Evolutionary conservation across 805 yeast species (phyloP).

Genomic region (Lachancea sp.): DNA sequence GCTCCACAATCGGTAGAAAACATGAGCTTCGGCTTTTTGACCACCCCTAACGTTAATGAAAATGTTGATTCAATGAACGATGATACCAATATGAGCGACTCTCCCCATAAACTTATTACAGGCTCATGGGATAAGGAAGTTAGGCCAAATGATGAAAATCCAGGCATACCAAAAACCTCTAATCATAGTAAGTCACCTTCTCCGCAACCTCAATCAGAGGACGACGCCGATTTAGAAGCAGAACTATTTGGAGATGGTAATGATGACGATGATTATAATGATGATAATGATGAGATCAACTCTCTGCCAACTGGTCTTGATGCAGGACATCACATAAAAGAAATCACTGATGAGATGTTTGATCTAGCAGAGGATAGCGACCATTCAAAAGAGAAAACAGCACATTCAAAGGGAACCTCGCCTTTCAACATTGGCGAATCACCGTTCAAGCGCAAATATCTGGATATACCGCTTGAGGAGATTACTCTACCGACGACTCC

Average conservation of each 20-base stretch:
- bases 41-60: slow-evolving; percentile 11
- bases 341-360: slow-evolving; percentile 14
- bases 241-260: slow-evolving; percentile 10
- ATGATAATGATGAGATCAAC: slow-evolving; percentile 27
- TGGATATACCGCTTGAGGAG: slow-evolving; percentile 54
- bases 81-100: slow-evolving; percentile 4
- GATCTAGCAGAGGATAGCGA: slow-evolving; percentile 12
- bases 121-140: slow-evolving; percentile 8
- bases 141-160: neutral
- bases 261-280: slow-evolving; percentile 16
- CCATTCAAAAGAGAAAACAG: slow-evolving; percentile 3
- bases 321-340: slow-evolving; percentile 5
- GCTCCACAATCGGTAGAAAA: slow-evolving; percentile 6
- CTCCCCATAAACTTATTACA: slow-evolving; percentile 6
- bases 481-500: slow-evolving; percentile 51
- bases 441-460: slow-evolving; percentile 24
- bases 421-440: slow-evolving; percentile 6
- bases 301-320: neutral
- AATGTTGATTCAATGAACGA: slow-evolving; percentile 9
- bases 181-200: neutral
- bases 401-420: neutral
- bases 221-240: slow-evolving; percentile 17
- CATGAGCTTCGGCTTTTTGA: slow-evolving; percentile 8
- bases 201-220: neutral
- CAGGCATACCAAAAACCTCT: neutral